Conservation (phyloP, 2,329 filamentous ascomycete species). For the Coleophoma eucalyptorum region DNA sequence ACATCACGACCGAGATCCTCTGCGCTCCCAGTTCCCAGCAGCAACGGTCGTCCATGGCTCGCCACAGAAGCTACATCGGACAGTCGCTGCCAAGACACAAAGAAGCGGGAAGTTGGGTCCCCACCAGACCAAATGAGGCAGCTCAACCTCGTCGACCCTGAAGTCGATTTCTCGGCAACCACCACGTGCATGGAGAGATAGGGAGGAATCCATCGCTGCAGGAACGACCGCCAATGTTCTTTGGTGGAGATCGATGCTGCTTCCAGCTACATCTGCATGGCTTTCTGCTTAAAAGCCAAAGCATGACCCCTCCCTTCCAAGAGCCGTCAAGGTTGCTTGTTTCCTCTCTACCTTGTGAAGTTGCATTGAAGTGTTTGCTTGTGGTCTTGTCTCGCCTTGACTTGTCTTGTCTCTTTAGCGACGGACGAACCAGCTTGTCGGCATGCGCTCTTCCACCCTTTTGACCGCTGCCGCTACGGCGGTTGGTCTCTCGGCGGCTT, state of each 20-base stretch:
- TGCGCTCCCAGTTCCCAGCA: not conserved
- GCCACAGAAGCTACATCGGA: not conserved
- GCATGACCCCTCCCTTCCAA: not conserved
- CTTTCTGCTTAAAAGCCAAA: too few species aligned
- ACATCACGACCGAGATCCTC: too few species aligned
- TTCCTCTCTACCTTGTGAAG: not conserved
- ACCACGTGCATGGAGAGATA: not conserved
- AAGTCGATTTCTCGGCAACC: not conserved
- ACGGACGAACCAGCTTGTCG: not conserved
- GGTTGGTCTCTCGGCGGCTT: constrained; percentile 27
- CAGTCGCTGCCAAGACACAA: not conserved
- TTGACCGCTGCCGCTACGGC: constrained; percentile 12
- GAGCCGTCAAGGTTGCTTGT: not conserved
- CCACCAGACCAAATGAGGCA: not conserved
- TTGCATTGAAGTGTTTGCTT: not conserved
- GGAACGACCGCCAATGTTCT: too few species aligned
- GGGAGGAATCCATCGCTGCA: not conserved
- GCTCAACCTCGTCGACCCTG: not conserved
- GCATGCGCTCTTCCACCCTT: constrained; percentile 12
- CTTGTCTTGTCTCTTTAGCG: not conserved
- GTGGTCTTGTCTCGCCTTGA: not conserved
- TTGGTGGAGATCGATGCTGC: not conserved
- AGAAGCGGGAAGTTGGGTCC: not conserved
- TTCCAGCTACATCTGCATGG: not conserved
- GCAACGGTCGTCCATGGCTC: not conserved